These are phyloP conservation scores for Diaporthe ampelina DNA, from an alignment of 2,329 filamentous ascomycete species.

Conservation along the genomic window DNA sequence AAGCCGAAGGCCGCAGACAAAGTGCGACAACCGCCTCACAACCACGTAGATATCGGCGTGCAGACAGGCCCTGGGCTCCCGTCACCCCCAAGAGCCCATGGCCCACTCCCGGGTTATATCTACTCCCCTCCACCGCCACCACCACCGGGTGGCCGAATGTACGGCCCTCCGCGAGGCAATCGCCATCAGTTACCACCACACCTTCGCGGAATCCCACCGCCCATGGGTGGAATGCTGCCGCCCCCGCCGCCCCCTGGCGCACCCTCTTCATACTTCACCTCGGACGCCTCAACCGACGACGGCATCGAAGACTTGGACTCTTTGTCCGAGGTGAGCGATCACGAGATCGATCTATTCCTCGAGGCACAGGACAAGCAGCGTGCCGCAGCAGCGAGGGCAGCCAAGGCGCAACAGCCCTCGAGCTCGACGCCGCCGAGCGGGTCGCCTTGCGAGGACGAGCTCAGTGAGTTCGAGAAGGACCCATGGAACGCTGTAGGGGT, in stretches of 20 bases:
- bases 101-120: conserved; percentile 11
- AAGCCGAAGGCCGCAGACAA: conserved; percentile 14
- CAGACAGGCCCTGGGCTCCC: conserved; percentile 37
- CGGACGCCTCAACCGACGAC: conserved; percentile 39
- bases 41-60: conserved; percentile 36
- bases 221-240: not conserved
- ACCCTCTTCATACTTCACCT: not conserved
- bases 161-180: conserved; percentile 24
- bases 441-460: conserved; percentile 54
- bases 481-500: conserved; percentile 75
- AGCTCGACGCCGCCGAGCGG: conserved; percentile 27
- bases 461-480: conserved; percentile 64
- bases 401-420: conserved; percentile 20
- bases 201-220: conserved; percentile 4
- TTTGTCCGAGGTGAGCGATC: conserved; percentile 49
- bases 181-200: conserved; percentile 28
- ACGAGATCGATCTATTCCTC: conserved; percentile 47
- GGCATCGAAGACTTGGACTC: conserved; percentile 44
- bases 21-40: not conserved
- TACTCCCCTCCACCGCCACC: conserved; percentile 28
- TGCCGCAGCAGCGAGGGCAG: conserved; percentile 11
- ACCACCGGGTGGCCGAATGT: conserved; percentile 19
- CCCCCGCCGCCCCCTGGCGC: not conserved
- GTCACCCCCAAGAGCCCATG: not conserved
- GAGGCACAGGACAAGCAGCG: conserved; percentile 34